phyloP scores from a whole-genome alignment of 768 basidiomycete genomes.

The Rhizopogon rudus region DNA sequence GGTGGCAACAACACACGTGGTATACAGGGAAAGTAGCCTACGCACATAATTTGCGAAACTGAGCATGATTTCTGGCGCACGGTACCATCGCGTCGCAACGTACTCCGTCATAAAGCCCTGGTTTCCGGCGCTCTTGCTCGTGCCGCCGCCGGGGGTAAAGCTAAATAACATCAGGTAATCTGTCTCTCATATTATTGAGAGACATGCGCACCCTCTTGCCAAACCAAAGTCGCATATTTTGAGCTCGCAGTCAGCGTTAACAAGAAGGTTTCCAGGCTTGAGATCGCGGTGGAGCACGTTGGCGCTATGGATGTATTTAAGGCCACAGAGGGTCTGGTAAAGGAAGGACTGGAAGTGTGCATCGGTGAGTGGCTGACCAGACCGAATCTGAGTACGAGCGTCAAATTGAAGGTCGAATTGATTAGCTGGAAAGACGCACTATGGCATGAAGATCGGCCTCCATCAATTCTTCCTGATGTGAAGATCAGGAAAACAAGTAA shows the following conservation, averaged over 20 bases:
- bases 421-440: slow-evolving; percentile 38
- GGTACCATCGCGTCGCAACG: slow-evolving; percentile 98
- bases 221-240: slow-evolving; percentile 99
- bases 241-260: slow-evolving; percentile 97
- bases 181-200: background rate
- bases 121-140: slow-evolving; percentile 67
- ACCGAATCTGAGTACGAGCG: slow-evolving; percentile 55
- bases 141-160: slow-evolving; percentile 80
- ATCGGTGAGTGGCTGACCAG: slow-evolving; percentile 83
- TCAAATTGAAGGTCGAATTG: background rate
- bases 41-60: slow-evolving; percentile 92
- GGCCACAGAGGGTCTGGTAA: slow-evolving; percentile 96
- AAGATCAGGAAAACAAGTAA: background rate
- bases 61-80: slow-evolving; percentile 98
- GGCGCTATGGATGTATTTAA: slow-evolving; percentile 98
- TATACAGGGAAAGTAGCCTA: slow-evolving; percentile 5
- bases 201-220: slow-evolving; percentile 55
- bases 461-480: slow-evolving; percentile 91
- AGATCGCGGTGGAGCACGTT: slow-evolving; percentile 97
- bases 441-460: slow-evolving; percentile 99
- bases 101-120: slow-evolving; percentile 99
- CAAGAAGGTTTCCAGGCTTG: slow-evolving; percentile 91
- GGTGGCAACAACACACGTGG: background rate
- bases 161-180: background rate
- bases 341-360: slow-evolving; percentile 95